These are phyloP conservation scores for Capsella bursapastoris DNA, from an alignment of 345 rosid genomes.

Conservation along the genomic window DNA sequence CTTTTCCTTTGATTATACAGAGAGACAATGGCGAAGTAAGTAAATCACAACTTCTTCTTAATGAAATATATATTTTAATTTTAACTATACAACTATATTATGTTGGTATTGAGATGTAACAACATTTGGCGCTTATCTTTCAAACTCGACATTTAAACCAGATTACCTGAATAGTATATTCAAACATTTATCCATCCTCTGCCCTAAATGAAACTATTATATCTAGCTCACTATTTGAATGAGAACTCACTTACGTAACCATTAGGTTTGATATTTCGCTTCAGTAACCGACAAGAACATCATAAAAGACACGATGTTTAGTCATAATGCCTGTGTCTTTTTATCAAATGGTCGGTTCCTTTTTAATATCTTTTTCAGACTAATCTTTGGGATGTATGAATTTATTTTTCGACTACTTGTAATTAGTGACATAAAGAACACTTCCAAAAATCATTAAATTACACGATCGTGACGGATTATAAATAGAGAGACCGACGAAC, in stretches of 20 bases:
- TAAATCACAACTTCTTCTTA: background rate
- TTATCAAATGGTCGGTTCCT: constrained; percentile 40
- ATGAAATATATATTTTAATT: background rate
- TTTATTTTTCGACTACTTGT: background rate
- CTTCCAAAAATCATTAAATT: constrained; percentile 23
- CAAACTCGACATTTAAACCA: background rate
- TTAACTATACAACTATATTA: no score
- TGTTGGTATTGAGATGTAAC: background rate
- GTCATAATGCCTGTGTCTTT: constrained; percentile 29
- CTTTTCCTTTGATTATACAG: background rate
- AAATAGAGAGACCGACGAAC: constrained; percentile 31
- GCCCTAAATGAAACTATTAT: background rate
- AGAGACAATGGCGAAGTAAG: background rate
- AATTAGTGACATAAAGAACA: constrained; percentile 11
- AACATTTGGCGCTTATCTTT: background rate
- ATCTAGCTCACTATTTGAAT: background rate
- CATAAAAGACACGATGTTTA: constrained; percentile 27
- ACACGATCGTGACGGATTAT: constrained; percentile 32
- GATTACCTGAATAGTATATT: background rate
- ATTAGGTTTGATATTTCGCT: constrained; percentile 28
- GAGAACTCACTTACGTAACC: background rate
- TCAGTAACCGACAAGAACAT: constrained; percentile 38
- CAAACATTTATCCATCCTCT: background rate
- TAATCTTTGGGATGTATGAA: constrained; percentile 8
- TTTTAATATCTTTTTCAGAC: constrained; percentile 29